Percentiles rank a stretch among this genome's conserved stretches.
phyloP scores from a whole-genome alignment of 208 protist genomes.

The Trypanosoma platydactyli region DNA sequence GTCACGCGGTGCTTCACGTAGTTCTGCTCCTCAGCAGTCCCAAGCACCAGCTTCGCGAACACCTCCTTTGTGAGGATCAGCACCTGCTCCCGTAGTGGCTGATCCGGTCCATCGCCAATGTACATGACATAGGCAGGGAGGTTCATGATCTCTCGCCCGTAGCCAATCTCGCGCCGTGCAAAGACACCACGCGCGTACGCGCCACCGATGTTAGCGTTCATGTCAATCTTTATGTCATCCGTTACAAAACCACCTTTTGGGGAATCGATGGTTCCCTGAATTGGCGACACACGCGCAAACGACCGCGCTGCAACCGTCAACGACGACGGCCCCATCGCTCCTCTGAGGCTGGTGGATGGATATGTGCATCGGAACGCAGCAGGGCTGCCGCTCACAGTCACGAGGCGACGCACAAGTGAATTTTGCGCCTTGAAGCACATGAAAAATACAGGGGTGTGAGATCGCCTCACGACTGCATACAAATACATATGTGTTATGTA shows the following conservation, averaged over 20 bases:
- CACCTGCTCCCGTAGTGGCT: slow-evolving; percentile 70
- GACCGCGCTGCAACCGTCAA: slow-evolving; percentile 3
- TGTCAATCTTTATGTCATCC: slow-evolving; percentile 72
- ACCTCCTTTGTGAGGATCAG: slow-evolving; percentile 73
- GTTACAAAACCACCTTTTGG: slow-evolving; percentile 79
- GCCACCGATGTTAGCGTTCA: slow-evolving; percentile 72
- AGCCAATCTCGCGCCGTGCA: slow-evolving; percentile 71
- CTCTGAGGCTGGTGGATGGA: not conserved
- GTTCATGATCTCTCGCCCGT: slow-evolving; percentile 80
- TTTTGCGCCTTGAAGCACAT: slow-evolving; percentile 3
- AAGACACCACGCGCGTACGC: slow-evolving; percentile 76
- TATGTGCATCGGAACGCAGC: not conserved
- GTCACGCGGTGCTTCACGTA: slow-evolving; percentile 78
- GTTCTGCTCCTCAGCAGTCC: slow-evolving; percentile 49
- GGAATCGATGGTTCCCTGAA: slow-evolving; percentile 60
- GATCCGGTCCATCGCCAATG: slow-evolving; percentile 55
- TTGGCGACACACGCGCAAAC: slow-evolving; percentile 67
- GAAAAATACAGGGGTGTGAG: too few relatives aligned
- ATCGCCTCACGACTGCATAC: too few relatives aligned
- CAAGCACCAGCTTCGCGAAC: slow-evolving; percentile 66
- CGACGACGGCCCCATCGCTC: not conserved
- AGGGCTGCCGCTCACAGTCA: not conserved
- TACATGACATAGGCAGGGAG: slow-evolving; percentile 79
- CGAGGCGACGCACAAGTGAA: not conserved
- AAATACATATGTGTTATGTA: too few relatives aligned